These are phyloP conservation scores for Neurospora tetrasperma DNA, from an alignment of 495 filamentous ascomycete species.

Conservation along the genomic window DNA sequence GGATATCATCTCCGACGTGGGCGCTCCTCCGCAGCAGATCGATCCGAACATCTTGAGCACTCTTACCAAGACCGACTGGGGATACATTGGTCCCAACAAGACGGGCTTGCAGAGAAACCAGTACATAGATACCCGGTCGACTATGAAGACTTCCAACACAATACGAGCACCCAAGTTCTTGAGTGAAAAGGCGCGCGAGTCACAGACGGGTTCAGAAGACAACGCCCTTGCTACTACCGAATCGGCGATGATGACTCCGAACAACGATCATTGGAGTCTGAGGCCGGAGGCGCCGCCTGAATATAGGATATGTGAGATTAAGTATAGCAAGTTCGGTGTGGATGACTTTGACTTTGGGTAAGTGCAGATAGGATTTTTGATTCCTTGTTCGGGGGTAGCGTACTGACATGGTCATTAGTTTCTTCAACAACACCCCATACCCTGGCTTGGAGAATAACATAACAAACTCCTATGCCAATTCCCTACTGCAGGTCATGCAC, in stretches of 20 bases:
- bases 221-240: conserved; percentile 45
- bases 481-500: conserved; percentile 81
- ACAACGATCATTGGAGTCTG: conserved; percentile 48
- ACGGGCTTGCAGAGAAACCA: conserved; percentile 66
- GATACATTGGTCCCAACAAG: conserved; percentile 68
- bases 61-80: conserved; percentile 58
- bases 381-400: not conserved
- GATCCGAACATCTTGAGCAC: conserved; percentile 62
- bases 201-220: conserved; percentile 41
- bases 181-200: conserved; percentile 78
- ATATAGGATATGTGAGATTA: conserved; percentile 89
- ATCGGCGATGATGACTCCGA: conserved; percentile 48
- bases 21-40: conserved; percentile 65
- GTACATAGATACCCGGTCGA: conserved; percentile 60
- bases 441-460: conserved; percentile 95
- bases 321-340: conserved; percentile 93
- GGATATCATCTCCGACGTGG: conserved; percentile 69
- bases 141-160: conserved; percentile 43
- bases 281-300: conserved; percentile 69
- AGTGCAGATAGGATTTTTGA: conserved; percentile 10
- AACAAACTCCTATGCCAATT: conserved; percentile 89
- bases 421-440: conserved; percentile 82
- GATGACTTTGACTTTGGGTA: conserved; percentile 97
- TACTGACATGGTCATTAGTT: conserved; percentile 39
- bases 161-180: conserved; percentile 72